Evolutionary conservation across 2,329 filamentous ascomycete genomes (phyloP).

Genomic region (Sclerotinia subarctica): DNA sequence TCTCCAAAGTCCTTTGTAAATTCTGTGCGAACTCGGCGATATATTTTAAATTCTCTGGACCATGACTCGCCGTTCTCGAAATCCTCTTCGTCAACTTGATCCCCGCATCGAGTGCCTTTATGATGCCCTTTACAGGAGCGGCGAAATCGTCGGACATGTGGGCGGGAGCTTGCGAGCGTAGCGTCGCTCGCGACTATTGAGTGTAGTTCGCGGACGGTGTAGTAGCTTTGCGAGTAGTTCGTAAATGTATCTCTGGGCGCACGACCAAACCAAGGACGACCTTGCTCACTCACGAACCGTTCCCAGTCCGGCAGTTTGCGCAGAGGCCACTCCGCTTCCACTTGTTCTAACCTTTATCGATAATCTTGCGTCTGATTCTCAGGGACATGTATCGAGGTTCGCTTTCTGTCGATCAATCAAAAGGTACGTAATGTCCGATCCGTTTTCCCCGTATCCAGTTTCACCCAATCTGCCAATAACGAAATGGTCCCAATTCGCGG

Average conservation of each 20-base stretch:
- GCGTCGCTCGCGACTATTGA: slow-evolving; percentile 1
- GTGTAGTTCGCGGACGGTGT: not conserved
- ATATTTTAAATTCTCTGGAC: slow-evolving; percentile 28
- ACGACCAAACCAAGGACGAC: slow-evolving; percentile 4
- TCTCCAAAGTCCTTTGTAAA: slow-evolving; percentile 31
- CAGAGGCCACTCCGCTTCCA: slow-evolving; percentile 11
- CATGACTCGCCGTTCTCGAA: slow-evolving; percentile 28
- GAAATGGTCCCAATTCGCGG: not conserved
- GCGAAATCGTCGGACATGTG: slow-evolving; percentile 28
- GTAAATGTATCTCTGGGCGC: not conserved
- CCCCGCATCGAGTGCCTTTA: slow-evolving; percentile 34
- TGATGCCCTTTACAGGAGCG: slow-evolving; percentile 33
- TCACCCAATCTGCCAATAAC: not conserved
- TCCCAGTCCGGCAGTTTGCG: not conserved
- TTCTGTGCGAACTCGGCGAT: slow-evolving; percentile 32
- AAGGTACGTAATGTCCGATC: not conserved
- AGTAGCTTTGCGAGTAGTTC: not conserved
- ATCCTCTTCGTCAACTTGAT: slow-evolving; percentile 33
- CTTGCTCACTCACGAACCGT: not conserved
- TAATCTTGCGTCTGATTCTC: not conserved
- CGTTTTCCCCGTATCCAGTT: not conserved
- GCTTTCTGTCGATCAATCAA: slow-evolving; percentile 1
- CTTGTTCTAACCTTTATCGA: not conserved
- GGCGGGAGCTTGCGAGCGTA: slow-evolving; percentile 12
- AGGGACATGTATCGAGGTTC: not conserved